Percentiles rank a stretch among this genome's conserved stretches.
phyloP scores from a whole-genome alignment of 208 protist species.

The Wallacemonas sp. region DNA sequence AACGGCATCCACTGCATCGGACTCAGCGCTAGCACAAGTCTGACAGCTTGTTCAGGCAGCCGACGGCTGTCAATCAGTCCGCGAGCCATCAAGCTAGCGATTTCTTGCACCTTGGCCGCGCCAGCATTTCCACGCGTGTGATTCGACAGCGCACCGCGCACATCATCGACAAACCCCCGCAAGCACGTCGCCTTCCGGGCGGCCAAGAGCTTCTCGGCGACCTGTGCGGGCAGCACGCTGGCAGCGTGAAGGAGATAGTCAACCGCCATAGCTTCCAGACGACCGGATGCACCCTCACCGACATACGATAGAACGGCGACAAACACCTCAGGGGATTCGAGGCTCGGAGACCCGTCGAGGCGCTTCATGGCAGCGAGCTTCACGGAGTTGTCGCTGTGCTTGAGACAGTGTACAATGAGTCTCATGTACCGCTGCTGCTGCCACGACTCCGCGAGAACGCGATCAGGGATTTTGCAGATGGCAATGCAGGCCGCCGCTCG shows the following conservation, averaged over 20 bases:
- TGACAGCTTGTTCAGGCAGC: not conserved
- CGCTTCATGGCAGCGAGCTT: conserved; percentile 3
- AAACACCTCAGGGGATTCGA: not conserved
- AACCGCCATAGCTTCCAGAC: not conserved
- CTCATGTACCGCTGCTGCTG: conserved; percentile 15
- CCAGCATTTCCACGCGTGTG: not conserved
- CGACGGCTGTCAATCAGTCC: not conserved
- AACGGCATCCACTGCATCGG: not conserved
- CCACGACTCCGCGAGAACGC: conserved; percentile 13
- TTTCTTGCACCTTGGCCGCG: not conserved
- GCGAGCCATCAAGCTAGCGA: not conserved
- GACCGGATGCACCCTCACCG: not conserved
- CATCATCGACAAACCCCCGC: not conserved
- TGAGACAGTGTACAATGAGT: conserved; percentile 15
- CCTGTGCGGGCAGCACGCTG: not conserved
- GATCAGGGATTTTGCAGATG: conserved; percentile 14
- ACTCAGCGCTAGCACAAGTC: not conserved
- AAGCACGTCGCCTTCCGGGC: not conserved
- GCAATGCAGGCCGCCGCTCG: conserved; percentile 22
- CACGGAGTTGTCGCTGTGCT: conserved; percentile 7
- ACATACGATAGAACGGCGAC: not conserved
- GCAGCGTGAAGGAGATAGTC: not conserved
- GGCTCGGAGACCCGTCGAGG: not conserved
- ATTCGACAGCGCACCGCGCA: not conserved
- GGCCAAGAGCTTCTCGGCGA: no score